Base-by-base conservation (phyloP, 192 early-diverging fungal genomes). In the Obelidium mucronatum region DNA sequence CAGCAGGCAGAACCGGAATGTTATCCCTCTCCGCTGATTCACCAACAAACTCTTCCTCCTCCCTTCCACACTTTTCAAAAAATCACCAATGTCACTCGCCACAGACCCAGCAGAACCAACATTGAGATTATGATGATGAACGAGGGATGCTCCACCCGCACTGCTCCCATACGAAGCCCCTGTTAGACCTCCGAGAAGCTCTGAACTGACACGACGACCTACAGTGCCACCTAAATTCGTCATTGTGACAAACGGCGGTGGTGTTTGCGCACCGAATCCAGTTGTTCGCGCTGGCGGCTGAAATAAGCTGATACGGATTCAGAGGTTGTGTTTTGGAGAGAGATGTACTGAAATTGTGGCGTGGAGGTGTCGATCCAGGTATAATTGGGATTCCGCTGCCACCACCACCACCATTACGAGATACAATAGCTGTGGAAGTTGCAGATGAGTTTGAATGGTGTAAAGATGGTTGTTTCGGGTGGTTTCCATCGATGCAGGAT, bases 21-120 rank as follows among this genome's bases (percentile, higher is more conserved):
- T n/a, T n/a, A n/a, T n/a, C n/a, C n/a, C n/a, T n/a, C n/a, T n/a
- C n/a, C n/a, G n/a, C n/a, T n/a, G 67, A 26, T 33, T 48, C 48
- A 58, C 8, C n/a, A 40, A 33, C 31, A 72, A 58, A 30, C 69
- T 72, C 3, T 36, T 54, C 36, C 69, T 8, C 31, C 36, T 22
- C 1, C 54, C 31, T 13, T 72, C 69, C 6, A 72, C 69, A 8
- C 34, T 31, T 24, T 42, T 54, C 34, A 72, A 26, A 30, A 72
- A 72, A 2, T 72, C 69, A n/a, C 69, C 56, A 28, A 72, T 40
- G 53, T 72, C 69, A 26, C 36, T 3, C 30, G 34, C 35, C n/a
- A 72, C 40, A 4, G 54, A n/a, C 4, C 28, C 39, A 6, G 40
- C 40, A 37, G 63, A 39, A n/a, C 33, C 35, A 40, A 19, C 63